Evolutionary conservation across 768 basidiomycete genomes (phyloP), one percentile per base, ranked within the genome.

Genomic region (Suillus occidentalis): DNA sequence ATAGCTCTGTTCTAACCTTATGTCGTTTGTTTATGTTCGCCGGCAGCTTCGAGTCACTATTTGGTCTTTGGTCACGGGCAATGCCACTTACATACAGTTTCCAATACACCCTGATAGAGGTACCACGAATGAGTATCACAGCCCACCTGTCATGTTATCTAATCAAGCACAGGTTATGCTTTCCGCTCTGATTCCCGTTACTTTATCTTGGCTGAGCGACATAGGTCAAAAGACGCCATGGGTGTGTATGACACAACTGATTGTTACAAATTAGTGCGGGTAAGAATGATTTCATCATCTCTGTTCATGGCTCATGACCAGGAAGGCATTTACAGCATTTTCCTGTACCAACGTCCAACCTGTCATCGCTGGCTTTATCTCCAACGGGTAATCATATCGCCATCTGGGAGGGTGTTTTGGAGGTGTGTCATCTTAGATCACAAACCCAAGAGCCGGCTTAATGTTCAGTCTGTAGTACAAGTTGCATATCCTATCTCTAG

Each of bases 201-300:
- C 75, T 89, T 97, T 70, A 79, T 94, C 28, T 78, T 97, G 6
- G 94, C 91, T 6, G 95, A 97, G 73, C 84, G 93, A 25, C 95
- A 97, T 73, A 90, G 90, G 69, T 95, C 93, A 1, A 95, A 90
- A 75, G 95, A 97, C 71, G 90, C 89, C 0, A 73, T 95, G 0
- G 93, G 94, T 28, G 79, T 97, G 5, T 97, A 98, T 73, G 94
- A 97, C 71, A 80, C 85, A 4, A 70, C 81, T 3, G 85, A 90
- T 62, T 80, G 83, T 1, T 95, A 89, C 77, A 89, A 87, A 69
- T 81, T 94, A 25, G 85, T 89, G 61, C 83, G 91, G 69, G 93
- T 94, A 76, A 37, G 65, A 64, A 56, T 7, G 16, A 20, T 31
- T 37, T 12, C 20, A 45, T 50, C 42, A 49, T 52, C 57, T 25